A percentile compares a stretch with the other conserved stretches of the same genome.
These are phyloP conservation scores for Entomortierella chlamydospora DNA, from an alignment of 192 early-diverging fungal species.

Conservation along the genomic window DNA sequence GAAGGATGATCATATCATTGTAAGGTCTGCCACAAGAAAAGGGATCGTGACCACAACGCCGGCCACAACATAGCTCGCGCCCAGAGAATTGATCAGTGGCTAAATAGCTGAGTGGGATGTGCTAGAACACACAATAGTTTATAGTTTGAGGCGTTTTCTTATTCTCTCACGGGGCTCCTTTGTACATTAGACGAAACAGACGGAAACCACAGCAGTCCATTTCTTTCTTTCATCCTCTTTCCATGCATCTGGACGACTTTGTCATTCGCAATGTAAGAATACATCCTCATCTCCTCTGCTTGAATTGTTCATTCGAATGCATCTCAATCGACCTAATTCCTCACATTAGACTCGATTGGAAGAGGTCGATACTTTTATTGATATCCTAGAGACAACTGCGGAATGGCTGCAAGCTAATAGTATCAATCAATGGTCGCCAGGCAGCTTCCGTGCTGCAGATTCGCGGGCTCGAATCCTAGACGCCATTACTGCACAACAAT, in stretches of 20 bases:
- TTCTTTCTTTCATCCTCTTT: background rate
- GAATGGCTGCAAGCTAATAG: slow-evolving; percentile 10
- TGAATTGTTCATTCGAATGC: background rate
- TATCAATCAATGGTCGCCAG: slow-evolving; percentile 41
- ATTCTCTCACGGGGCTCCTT: too few relatives aligned
- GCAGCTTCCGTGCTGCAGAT: slow-evolving; percentile 11
- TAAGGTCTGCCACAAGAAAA: too few relatives aligned
- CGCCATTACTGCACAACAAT: slow-evolving; percentile 14
- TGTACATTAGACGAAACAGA: too few relatives aligned
- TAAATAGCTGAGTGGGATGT: too few relatives aligned
- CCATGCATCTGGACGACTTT: slow-evolving; percentile 31
- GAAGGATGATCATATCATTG: too few relatives aligned
- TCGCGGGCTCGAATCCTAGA: background rate
- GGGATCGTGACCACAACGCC: too few relatives aligned
- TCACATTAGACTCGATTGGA: slow-evolving; percentile 10
- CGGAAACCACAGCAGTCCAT: too few relatives aligned
- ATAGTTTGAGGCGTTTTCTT: too few relatives aligned
- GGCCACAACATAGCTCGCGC: too few relatives aligned
- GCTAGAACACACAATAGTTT: too few relatives aligned
- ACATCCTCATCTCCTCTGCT: background rate
- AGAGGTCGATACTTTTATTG: slow-evolving; percentile 20
- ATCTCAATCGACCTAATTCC: background rate
- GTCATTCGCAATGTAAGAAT: slow-evolving; percentile 32
- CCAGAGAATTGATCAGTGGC: too few relatives aligned
- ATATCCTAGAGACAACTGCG: slow-evolving; percentile 25